phyloP scores from a whole-genome alignment of 1,284 basidiomycete species.

The Sanghuangporus weigelae region DNA sequence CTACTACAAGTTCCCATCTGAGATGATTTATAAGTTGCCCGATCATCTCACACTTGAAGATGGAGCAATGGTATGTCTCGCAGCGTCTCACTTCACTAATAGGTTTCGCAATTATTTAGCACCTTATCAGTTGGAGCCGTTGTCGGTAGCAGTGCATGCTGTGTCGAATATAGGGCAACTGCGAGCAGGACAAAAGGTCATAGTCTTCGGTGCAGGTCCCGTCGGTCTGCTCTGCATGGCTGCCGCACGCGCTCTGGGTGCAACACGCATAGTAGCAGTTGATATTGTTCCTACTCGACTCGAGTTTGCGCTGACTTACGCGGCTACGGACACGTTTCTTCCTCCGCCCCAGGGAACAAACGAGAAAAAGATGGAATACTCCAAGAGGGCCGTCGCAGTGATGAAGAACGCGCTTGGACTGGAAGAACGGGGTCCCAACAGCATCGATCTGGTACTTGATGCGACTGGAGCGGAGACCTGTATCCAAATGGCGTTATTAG shows the following conservation, averaged over 20 bases:
- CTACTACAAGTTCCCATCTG: conserved; percentile 73
- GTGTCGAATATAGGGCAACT: conserved; percentile 76
- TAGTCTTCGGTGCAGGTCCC: conserved; percentile 87
- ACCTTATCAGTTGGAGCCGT: conserved; percentile 77
- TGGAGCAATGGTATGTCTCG: conserved; percentile 65
- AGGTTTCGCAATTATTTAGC: background rate
- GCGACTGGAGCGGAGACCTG: conserved; percentile 87
- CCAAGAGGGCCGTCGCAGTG: conserved; percentile 55
- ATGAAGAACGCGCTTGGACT: conserved; percentile 57
- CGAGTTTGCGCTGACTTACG: conserved; percentile 83
- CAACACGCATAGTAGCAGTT: conserved; percentile 74
- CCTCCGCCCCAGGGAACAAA: conserved; percentile 59
- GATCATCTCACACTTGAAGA: conserved; percentile 76
- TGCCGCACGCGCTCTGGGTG: conserved; percentile 86
- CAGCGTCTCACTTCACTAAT: background rate
- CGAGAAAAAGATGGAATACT: conserved; percentile 68
- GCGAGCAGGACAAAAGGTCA: conserved; percentile 67
- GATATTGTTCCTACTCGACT: conserved; percentile 83
- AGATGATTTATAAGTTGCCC: conserved; percentile 72
- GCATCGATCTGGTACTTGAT: conserved; percentile 73
- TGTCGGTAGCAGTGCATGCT: conserved; percentile 88
- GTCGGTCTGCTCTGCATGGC: conserved; percentile 92
- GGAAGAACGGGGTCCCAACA: conserved; percentile 49
- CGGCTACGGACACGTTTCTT: conserved; percentile 76
- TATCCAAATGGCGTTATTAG: conserved; percentile 74